These are phyloP conservation scores for Aegilops sharonensis DNA, from an alignment of 176 grass and related monocot genomes.

Conservation along the genomic window DNA sequence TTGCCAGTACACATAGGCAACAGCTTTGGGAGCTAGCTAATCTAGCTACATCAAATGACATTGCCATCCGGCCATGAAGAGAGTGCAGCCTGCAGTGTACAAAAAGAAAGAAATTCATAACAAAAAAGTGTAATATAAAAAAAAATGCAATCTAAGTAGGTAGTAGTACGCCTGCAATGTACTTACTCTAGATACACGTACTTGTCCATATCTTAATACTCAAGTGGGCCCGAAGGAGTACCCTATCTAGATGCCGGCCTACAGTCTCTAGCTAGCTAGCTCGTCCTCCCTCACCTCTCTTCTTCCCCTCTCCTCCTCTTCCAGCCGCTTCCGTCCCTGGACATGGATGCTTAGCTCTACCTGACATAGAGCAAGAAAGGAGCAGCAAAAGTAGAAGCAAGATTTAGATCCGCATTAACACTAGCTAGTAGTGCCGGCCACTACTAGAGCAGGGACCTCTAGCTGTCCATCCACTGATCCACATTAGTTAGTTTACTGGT, in stretches of 20 bases:
- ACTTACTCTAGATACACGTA: background rate
- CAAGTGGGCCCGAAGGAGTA: background rate
- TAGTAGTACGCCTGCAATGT: background rate
- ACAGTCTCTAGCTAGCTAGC: background rate
- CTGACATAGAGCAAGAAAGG: background rate
- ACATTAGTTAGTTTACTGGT: background rate
- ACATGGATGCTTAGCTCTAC: background rate
- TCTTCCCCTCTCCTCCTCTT: background rate
- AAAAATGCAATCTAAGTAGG: background rate
- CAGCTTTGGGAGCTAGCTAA: background rate
- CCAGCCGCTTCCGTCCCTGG: background rate
- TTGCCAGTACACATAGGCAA: background rate
- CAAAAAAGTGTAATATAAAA: background rate
- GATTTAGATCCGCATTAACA: background rate
- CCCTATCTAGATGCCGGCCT: constrained; percentile 14
- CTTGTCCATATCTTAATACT: background rate
- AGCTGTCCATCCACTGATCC: background rate
- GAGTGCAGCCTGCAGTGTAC: background rate
- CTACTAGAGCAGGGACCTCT: background rate
- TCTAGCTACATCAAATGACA: constrained; percentile 10
- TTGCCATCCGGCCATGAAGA: background rate
- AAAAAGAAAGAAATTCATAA: background rate
- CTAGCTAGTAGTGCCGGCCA: constrained; percentile 12
- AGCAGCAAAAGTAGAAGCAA: constrained; percentile 3
- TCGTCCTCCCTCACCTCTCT: background rate